Evolutionary conservation across 495 filamentous ascomycete genomes (phyloP).

Genomic region (Lasiosphaeria hispida): DNA sequence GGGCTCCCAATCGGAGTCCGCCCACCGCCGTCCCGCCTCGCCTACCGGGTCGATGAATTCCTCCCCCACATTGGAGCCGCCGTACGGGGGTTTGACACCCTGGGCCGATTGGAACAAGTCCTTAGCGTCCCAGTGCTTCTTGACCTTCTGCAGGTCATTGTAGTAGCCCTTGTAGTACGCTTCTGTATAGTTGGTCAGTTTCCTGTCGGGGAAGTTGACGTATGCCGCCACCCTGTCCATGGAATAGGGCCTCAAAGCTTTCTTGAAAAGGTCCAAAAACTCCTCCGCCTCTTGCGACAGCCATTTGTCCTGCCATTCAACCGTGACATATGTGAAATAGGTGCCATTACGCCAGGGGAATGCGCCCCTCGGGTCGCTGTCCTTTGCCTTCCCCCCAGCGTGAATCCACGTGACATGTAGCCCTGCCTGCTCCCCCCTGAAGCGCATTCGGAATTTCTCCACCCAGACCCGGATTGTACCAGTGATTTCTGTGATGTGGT

Average conservation of each 20-base stretch:
- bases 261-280: conserved; percentile 22
- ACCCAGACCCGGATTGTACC: neutral
- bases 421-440: neutral
- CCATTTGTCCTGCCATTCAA: conserved; percentile 33
- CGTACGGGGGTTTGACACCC: conserved; percentile 18
- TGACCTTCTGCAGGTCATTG: neutral
- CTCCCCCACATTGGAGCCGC: neutral
- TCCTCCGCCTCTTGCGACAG: conserved; percentile 24
- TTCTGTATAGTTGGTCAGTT: neutral
- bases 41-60: neutral
- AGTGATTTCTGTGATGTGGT: neutral
- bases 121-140: neutral
- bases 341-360: conserved; percentile 28
- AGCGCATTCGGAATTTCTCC: neutral
- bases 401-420: conserved; percentile 11
- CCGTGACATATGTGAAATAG: conserved; percentile 25
- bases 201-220: neutral
- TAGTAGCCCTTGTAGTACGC: neutral
- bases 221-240: neutral
- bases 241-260: conserved; percentile 14
- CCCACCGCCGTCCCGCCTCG: neutral
- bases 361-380: conserved; percentile 16
- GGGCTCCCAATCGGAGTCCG: neutral
- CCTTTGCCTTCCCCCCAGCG: conserved; percentile 11
- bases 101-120: neutral